Base-by-base conservation (phyloP, 805 yeast genomes). In the Starmerella bombi region DNA sequence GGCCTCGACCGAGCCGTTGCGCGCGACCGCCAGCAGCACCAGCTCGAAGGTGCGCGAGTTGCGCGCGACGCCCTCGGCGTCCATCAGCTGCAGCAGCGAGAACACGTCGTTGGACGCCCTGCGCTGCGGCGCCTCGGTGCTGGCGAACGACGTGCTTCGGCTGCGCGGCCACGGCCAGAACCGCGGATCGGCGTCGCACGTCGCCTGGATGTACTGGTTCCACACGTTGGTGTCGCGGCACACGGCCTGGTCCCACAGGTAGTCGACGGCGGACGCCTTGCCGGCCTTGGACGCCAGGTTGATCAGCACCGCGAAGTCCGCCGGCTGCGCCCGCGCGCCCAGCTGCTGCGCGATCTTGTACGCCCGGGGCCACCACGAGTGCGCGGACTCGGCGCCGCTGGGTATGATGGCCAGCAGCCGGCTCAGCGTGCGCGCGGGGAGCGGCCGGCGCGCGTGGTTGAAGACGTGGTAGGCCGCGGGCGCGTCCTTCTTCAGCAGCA, bases 1-100 rank as follows among this genome's bases (percentile, higher is more conserved):
- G 6, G 40, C 45, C 14, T 31, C 33, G 9, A 18, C 18, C 7
- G 27, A 7, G 14, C 54, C 52, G 8, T 46, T 34, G 32, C 60
- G 57, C 15, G 58, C 60, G 27, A 52, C 45, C 15, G 59, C 55
- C 14, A 59, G 48, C 19, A 61, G 25, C 22, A 55, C 43, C 14
- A 55, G 50, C 41, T 59, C 62, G 43, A 53, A 59, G 1, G 65
- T 59, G 14, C 52, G 45, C n/a, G 53, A 32, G 35, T 61, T 50
- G 12, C 61, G 58, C 29, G 44, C 34, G 5, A 56, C 49, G 8
- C 58, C 60, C 16, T 46, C 50, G n/a, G 44, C 43, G 16, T 39
- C 33, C 45, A 39, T 40, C 18, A 40, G 46, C 21, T 42, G 44
- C 5, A 41, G 37, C 30, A 45, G 29, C 9, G 34, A 6, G 20